phyloP scores from a whole-genome alignment of 495 filamentous ascomycete genomes.

The Penicillium alfredii region DNA sequence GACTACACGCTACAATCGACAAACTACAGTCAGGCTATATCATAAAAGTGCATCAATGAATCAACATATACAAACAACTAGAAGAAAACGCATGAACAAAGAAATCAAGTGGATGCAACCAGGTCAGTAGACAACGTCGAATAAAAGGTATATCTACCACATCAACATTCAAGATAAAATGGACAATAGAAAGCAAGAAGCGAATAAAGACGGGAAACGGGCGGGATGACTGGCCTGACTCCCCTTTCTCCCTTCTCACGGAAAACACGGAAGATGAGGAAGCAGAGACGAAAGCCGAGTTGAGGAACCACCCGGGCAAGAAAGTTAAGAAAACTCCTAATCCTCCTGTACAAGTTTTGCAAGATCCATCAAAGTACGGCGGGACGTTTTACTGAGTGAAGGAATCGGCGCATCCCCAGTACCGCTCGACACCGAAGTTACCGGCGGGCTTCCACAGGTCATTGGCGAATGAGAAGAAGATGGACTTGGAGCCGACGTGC shows the following conservation, averaged over 20 bases:
- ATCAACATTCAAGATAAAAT: conserved; percentile 27
- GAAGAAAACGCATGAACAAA: conserved; percentile 19
- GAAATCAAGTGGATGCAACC: conserved; percentile 27
- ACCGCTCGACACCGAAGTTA: conserved; percentile 66
- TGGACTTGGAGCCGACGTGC: conserved; percentile 50
- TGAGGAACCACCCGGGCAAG: conserved; percentile 4
- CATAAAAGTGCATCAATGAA: conserved; percentile 22
- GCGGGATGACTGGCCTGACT: too few species aligned
- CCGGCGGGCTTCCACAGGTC: conserved; percentile 79
- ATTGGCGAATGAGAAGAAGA: conserved; percentile 75
- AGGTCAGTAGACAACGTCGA: conserved; percentile 31
- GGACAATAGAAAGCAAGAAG: conserved; percentile 23
- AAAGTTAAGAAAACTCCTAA: conserved; percentile 23
- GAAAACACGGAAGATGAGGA: too few species aligned
- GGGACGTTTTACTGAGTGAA: conserved; percentile 39
- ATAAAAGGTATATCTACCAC: conserved; percentile 39
- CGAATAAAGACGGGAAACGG: too few species aligned
- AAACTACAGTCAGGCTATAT: too few species aligned
- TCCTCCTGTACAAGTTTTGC: conserved; percentile 31
- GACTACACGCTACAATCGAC: background rate
- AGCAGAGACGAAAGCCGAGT: background rate
- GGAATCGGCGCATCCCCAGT: conserved; percentile 61
- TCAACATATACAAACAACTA: conserved; percentile 26
- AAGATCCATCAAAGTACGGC: conserved; percentile 15
- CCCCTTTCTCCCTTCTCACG: too few species aligned